phyloP scores from a whole-genome alignment of 176 grass and related monocot species.

The Puccinellia tenuiflora region DNA sequence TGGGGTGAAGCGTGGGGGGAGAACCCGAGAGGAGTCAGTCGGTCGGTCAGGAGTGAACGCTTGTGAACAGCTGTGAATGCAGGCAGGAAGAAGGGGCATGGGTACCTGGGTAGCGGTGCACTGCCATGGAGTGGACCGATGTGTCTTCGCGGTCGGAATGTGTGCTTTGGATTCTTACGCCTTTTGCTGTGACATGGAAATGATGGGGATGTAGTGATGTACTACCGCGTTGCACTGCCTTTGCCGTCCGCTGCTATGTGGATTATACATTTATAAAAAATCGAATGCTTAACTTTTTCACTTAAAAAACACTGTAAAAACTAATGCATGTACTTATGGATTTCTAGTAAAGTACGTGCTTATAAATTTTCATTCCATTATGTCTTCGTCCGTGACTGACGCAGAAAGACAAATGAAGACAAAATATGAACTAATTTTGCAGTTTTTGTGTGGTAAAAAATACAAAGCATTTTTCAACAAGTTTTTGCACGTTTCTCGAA shows the following conservation, averaged over 20 bases:
- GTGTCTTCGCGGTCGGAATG: slow-evolving; percentile 30
- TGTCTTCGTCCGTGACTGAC: too few species aligned
- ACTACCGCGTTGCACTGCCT: neutral
- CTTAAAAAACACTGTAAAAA: too few species aligned
- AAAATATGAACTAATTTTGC: too few species aligned
- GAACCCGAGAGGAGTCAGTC: neutral
- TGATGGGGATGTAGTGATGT: neutral
- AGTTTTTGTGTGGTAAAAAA: too few species aligned
- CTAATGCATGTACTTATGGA: too few species aligned
- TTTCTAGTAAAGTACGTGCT: too few species aligned
- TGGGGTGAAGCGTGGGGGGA: neutral
- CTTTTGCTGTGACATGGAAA: slow-evolving; percentile 16
- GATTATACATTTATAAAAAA: too few species aligned
- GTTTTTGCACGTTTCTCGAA: too few species aligned
- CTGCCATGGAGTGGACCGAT: slow-evolving; percentile 6
- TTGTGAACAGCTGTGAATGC: slow-evolving; percentile 22
- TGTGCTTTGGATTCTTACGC: slow-evolving; percentile 42
- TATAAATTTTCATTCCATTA: too few species aligned
- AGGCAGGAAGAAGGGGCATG: neutral
- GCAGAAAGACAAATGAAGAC: too few species aligned
- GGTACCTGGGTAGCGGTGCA: slow-evolving; percentile 22
- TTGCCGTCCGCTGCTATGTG: neutral
- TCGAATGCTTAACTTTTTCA: neutral
- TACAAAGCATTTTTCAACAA: too few species aligned
- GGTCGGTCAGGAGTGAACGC: neutral